phyloP scores from a whole-genome alignment of 768 basidiomycete species.

The Pseudohyphozyma bogoriensis region DNA sequence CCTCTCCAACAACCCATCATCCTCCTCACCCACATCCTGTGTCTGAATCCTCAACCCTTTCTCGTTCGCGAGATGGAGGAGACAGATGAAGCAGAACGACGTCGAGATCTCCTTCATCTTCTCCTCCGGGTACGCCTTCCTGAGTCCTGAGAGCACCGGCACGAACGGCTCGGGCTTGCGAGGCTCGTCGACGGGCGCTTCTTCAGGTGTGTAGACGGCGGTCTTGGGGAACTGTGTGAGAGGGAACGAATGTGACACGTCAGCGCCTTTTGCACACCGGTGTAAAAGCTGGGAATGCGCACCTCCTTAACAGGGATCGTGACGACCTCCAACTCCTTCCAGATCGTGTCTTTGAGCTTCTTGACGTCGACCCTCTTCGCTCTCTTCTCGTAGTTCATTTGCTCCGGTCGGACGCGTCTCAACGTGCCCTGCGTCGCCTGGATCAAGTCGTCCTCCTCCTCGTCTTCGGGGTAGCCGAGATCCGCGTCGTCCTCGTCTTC shows the following conservation, averaged over 20 bases:
- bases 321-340: slow-evolving; percentile 68
- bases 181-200: background rate
- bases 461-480: slow-evolving; percentile 30
- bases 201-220: background rate
- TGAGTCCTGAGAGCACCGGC: slow-evolving; percentile 66
- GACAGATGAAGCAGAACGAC: slow-evolving; percentile 97
- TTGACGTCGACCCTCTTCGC: slow-evolving; percentile 95
- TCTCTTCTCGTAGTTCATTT: slow-evolving; percentile 85
- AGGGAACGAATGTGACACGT: too few species aligned
- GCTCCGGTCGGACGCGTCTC: slow-evolving; percentile 69
- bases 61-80: slow-evolving; percentile 92
- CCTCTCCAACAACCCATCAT: slow-evolving; percentile 10
- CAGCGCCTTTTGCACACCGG: too few species aligned
- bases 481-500: slow-evolving; percentile 28
- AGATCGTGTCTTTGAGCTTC: slow-evolving; percentile 94
- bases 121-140: slow-evolving; percentile 72
- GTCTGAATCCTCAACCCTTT: slow-evolving; percentile 67
- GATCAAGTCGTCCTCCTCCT: slow-evolving; percentile 60
- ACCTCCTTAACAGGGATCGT: slow-evolving; percentile 22
- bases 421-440: slow-evolving; percentile 62
- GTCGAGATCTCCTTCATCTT: slow-evolving; percentile 98
- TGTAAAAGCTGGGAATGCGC: background rate
- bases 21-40: background rate
- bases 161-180: slow-evolving; percentile 19
- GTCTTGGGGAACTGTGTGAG: background rate